A percentile compares a stretch with the other conserved stretches of the same genome.
phyloP scores from a whole-genome alignment of 2,329 filamentous ascomycete genomes.

The Decorospora gaudefroyi region DNA sequence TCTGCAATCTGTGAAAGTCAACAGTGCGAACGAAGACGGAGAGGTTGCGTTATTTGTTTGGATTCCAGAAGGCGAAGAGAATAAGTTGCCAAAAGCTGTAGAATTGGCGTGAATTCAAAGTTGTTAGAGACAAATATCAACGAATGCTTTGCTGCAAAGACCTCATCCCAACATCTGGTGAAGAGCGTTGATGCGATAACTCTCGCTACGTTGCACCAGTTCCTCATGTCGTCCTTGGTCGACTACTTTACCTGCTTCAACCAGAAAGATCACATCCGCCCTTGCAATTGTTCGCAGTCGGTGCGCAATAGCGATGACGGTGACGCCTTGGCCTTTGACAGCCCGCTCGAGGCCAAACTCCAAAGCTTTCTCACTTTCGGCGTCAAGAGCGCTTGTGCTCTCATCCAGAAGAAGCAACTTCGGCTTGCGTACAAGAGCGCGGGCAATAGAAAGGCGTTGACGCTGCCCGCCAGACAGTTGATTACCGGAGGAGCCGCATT shows the following conservation, averaged over 20 bases:
- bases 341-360: conserved; percentile 49
- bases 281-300: conserved; percentile 49
- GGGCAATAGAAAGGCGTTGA: conserved; percentile 51
- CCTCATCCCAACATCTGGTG: conserved; percentile 53
- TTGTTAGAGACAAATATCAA: conserved; percentile 2
- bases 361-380: conserved; percentile 49
- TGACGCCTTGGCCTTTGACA: conserved; percentile 43
- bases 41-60: conserved; percentile 25
- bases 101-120: conserved; percentile 12
- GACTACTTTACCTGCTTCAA: conserved; percentile 56
- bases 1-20: conserved; percentile 23
- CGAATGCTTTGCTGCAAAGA: conserved; percentile 10
- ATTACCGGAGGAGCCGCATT: conserved; percentile 49
- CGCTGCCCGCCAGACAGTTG: conserved; percentile 52
- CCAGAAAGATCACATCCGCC: conserved; percentile 52
- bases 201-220: conserved; percentile 55
- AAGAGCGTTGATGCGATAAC: conserved; percentile 56
- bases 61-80: conserved; percentile 17
- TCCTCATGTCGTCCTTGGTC: conserved; percentile 57
- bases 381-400: conserved; percentile 51
- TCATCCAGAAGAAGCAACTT: conserved; percentile 51
- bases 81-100: conserved; percentile 18
- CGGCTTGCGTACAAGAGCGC: conserved; percentile 51
- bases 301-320: conserved; percentile 54
- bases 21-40: conserved; percentile 8